These are phyloP conservation scores for Blastobotrys capitulatus DNA, from an alignment of 1,139 yeast genomes.

Conservation along the genomic window DNA sequence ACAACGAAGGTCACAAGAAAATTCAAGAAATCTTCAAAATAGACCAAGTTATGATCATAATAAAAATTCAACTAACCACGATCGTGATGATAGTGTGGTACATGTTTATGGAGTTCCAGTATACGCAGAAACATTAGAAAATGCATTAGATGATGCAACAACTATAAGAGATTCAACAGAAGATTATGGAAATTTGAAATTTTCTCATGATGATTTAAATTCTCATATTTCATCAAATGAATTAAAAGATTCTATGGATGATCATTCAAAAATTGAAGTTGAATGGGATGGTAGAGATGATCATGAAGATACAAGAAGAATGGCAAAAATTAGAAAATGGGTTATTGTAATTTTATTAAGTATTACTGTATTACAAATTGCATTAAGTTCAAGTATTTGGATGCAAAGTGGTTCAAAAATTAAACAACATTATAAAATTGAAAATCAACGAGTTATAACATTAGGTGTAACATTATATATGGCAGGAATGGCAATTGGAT, in stretches of 20 bases:
- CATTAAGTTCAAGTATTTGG: constrained; percentile 9
- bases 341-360: constrained; percentile 4
- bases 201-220: background rate
- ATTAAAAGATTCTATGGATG: background rate
- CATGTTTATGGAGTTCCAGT: constrained; percentile 4
- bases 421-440: constrained; percentile 1
- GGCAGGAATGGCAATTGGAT: constrained; percentile 56
- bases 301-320: constrained; percentile 7
- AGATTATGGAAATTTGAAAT: background rate
- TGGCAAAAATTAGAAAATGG: constrained; percentile 7
- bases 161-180: constrained; percentile 6
- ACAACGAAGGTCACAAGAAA: background rate
- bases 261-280: constrained; percentile 6
- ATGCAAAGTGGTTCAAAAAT: constrained; percentile 7
- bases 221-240: background rate
- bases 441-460: constrained; percentile 32
- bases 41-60: background rate
- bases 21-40: background rate
- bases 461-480: constrained; percentile 56
- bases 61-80: background rate
- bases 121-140: background rate
- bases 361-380: constrained; percentile 9
- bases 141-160: constrained; percentile 9
- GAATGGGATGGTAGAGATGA: constrained; percentile 13
- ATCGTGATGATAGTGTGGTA: background rate